Evolutionary conservation across 768 basidiomycete genomes (phyloP), one percentile per base, ranked within the genome.

Genomic region (Hortiboletus campestris): DNA sequence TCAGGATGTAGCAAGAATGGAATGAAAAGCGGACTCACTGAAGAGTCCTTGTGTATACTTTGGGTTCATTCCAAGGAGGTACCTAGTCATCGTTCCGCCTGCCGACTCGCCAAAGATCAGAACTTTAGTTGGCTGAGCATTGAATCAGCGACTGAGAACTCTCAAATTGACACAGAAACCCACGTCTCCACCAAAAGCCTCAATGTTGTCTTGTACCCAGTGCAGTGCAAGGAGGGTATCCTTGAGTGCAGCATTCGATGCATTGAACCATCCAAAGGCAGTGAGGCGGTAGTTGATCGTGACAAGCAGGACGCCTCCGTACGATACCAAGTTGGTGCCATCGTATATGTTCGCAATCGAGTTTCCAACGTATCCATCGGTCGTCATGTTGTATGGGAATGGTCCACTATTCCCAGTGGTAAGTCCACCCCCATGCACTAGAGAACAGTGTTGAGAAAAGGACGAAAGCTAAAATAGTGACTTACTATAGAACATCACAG

Each of bases 191-290:
- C 76, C 74, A 51, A 77, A 78, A 14, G 62, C 55, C 31, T 17
- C 59, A 16, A 78, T 74, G 41, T 77, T 65, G 1, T 64, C 39
- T 45, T 71, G 70, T 0, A 77, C 62, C 75, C 74, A 78, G 20
- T 73, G 53, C 9, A 77, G 49, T 10, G 75, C 74, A 17, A 66
- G 53, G 6, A 67, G 47, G 38, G 69, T 54, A 49, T 76, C 75
- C 42, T 69, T 67, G 31, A 76, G 55, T 25, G 58, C 61, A 11
- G 56, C 56, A 34, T 68, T 68, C 10, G 63, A 62, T 12, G 55
- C 65, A 9, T 65, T 63, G 48, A 67, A 67, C 66, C 58, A 67
- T 20, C 63, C 65, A 20, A 66, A 46, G 0, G 52, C 57, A 42
- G 28, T 64, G 19, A 66, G 59, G 20, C 63, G 56, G 36, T 62